Base-by-base conservation (phyloP, 202 grass and related monocot genomes). In the Carex sylvatica region DNA sequence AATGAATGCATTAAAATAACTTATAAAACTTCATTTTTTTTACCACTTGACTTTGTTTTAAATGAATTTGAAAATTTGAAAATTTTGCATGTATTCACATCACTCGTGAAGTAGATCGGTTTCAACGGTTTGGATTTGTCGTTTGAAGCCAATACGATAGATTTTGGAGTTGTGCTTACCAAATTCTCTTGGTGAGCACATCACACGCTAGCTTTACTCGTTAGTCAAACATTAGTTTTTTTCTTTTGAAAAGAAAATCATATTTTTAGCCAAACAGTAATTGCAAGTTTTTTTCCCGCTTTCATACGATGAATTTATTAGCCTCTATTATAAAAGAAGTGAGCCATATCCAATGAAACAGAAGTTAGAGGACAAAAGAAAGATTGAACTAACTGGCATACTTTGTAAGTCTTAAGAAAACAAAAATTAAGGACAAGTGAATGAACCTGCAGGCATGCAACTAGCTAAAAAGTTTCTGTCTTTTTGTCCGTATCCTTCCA, bases 171-270 rank as follows among this genome's bases (percentile, higher is more conserved):
- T 46, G 9, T 46, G 42, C 42, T 46, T 10, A 46, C 42, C 9
- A 0, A 46, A 46, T 10, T 46, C 42, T 46, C 38, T 46, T 46
- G 9, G 7, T 46, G 42, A 46, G 2, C 42, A 2, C 42, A 46
- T 9, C 42, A 46, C 42, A 46, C 42, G 0, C 42, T 46, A 46
- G 1, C 9, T 46, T 46, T 46, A 10, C 42, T 46, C 1, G 61
- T 86, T 61, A 61, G n/a, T 86, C 22, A 30, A 49, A 24, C 23
- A 65, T 65, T 65, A 65, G 6, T 14, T 5, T 63, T 63, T 63
- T 72, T 72, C 10, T 72, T 72, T 72, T 14, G 40, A 52, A 51
- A 26, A 12, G 12, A 73, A 73, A 73, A 15, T 52, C 24, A 13
- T 14, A 16, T 73, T 28, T 28, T 49, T 49, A 49, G 11, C 51